Base-by-base conservation (phyloP, 2,329 filamentous ascomycete genomes). In the Colletotrichum abscissum region DNA sequence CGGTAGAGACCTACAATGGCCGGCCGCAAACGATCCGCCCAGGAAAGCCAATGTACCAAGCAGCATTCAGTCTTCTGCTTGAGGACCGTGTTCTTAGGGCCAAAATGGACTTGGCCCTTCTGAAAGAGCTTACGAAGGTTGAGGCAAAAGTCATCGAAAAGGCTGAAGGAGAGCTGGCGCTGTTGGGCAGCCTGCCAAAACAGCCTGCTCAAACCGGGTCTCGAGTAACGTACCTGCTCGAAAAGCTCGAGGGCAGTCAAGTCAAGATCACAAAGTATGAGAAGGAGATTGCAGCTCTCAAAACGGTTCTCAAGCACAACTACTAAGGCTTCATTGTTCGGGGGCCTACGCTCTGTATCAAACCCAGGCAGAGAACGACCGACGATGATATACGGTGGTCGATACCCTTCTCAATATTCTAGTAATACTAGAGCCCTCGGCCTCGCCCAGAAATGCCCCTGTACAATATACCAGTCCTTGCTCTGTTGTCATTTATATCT, bases 1-100 rank as follows among this genome's bases (percentile, higher is more conserved):
- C 91, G 1, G 91, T 98, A 64, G 88, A 89, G 30, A 91, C 91
- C 4, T 85, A 88, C 63, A 92, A 93, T 58, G 96, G 97, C 0
- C 92, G 95, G 0, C 96, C 97, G 0, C 90, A 92, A 70, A 87
- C 87, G 38, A 93, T 98, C 81, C 92, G 89, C 67, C 93, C 95
- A 0, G 95, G 95, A 26, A 95, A 94, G 79, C 95, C 96, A 0
- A 93, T 98, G 30, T 97, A 96, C 82, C 91, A 92, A 71, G 91
- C 95, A 1, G 95, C 95, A 0, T 98, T 98, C 84, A 88, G 88
- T 73, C 86, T 90, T 49, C 84, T 98, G 49, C 88, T 91, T 0
- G 84, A 90, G 58, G 95, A 98, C 79, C 86, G 88, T 7, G 94
- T 95, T 1, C 86, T 98, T 55, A 88, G 88, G 55, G 92, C 93